Evolutionary conservation across 306 rosid species (phyloP).

Genomic region (Fagus sylvatica): DNA sequence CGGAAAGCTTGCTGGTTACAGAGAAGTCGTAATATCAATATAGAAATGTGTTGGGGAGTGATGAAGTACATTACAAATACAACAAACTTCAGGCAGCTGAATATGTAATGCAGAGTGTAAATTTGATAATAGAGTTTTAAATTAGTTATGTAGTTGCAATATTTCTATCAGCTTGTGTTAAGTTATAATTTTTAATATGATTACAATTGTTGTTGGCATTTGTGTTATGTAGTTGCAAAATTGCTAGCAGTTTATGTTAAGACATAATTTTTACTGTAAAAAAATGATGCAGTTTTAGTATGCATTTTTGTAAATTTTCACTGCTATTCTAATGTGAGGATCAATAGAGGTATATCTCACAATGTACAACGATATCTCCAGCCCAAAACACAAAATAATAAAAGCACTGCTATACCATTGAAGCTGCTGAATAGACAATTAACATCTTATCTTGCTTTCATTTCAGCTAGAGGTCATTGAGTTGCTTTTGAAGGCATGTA

Average conservation of each 20-base stretch:
- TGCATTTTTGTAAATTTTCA: not conserved
- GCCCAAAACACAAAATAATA: not conserved
- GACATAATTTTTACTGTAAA: not conserved
- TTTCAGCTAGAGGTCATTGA: conserved; percentile 71
- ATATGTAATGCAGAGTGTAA: not conserved
- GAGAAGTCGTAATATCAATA: not conserved
- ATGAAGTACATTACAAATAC: not conserved
- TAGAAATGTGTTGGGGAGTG: not conserved
- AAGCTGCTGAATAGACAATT: conserved; percentile 21
- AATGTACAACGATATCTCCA: not conserved
- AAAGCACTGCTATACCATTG: not conserved
- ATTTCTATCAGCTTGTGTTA: not conserved
- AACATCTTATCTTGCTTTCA: conserved; percentile 19
- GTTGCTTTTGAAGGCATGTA: conserved; percentile 74
- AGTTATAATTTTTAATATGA: not conserved
- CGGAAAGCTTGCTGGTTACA: not conserved
- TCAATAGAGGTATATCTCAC: not conserved
- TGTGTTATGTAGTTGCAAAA: conserved; percentile 2
- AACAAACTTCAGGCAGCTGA: not conserved
- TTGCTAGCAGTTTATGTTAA: not conserved
- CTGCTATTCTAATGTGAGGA: not conserved
- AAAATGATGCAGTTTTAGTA: not conserved
- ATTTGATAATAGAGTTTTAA: not conserved
- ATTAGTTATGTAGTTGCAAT: not conserved
- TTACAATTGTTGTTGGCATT: conserved; percentile 1